Conservation (phyloP, 176 grass and related monocot genomes). For the Dendrocalamus sinicus region DNA sequence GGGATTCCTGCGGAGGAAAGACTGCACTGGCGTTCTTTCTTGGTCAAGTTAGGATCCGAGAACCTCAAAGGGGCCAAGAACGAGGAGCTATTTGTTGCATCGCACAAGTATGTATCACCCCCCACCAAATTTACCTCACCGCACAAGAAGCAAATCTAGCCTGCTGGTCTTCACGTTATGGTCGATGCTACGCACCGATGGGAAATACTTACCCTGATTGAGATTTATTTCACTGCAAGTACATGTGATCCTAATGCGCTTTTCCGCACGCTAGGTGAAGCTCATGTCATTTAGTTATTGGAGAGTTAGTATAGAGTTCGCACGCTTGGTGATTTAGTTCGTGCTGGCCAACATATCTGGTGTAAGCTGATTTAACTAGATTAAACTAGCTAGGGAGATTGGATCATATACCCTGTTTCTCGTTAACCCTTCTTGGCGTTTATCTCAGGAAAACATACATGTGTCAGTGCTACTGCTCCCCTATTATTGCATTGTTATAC, state of each 20-base stretch:
- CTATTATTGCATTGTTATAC: not conserved
- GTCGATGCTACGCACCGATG: not conserved
- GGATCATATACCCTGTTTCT: too few relatives aligned
- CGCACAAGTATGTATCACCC: slow-evolving; percentile 61
- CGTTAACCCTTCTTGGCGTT: not conserved
- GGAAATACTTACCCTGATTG: not conserved
- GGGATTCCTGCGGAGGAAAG: slow-evolving; percentile 93
- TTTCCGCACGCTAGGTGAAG: not conserved
- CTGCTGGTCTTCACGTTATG: not conserved
- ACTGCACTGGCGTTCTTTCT: slow-evolving; percentile 93
- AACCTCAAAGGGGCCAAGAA: slow-evolving; percentile 92
- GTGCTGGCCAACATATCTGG: not conserved
- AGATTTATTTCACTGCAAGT: not conserved
- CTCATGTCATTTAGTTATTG: not conserved
- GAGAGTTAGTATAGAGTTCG: not conserved
- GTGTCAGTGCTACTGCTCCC: not conserved
- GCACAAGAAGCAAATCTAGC: not conserved
- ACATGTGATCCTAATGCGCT: not conserved
- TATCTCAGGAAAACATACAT: not conserved
- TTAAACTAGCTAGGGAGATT: not conserved
- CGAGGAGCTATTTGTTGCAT: slow-evolving; percentile 90
- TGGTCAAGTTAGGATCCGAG: slow-evolving; percentile 88
- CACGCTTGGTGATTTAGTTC: not conserved
- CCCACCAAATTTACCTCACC: too few relatives aligned
- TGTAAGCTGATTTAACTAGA: not conserved